Base-by-base conservation (phyloP, 2,329 filamentous ascomycete genomes). In the Fusarium pilosicola region DNA sequence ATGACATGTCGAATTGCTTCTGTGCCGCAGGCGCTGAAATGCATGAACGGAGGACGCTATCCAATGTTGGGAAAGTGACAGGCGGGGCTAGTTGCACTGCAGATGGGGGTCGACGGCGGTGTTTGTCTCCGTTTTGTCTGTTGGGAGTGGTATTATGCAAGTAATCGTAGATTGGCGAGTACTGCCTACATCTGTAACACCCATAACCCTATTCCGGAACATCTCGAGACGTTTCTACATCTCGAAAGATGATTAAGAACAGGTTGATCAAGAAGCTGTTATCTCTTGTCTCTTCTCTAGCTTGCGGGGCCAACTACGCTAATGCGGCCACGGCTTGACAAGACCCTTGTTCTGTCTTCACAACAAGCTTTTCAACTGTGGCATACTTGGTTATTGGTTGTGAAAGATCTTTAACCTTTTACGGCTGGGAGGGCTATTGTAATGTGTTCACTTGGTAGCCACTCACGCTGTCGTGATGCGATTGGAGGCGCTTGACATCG, bases 281-380 rank as follows among this genome's bases (percentile, higher is more conserved):
- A 14, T 57, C 20, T 51, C 38, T 34, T 39, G 15, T 54, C 44
- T n/a, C 26, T 17, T 39, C 22, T 6, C 15, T 38, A 24, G 32
- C 24, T 17, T 32, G 30, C 41, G 28, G 68, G 49, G 69, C 55
- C n/a, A 68, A 72, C 68, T 63, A 46, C 69, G 57, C 69, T 68
- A 71, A 72, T 45, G 64, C 46, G 36, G 18, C 39, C 62, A 67
- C 18, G 46, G 46, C 18, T 59, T 30, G 12, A 32, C 15, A 22
- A 24, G 6, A 68, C 18, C 63, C 65, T 26, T 45, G 55, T 7
- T 24, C 7, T 9, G 17, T 42, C 26, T 62, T 39, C 22, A 22
- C 41, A 17, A 15, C 44, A 52, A 36, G 44, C 32, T 64, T 57
- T 44, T 18, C 15, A 38, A 14, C 15, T 9, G 22, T 26, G 10